Evolutionary conservation across 2,329 filamentous ascomycete species (phyloP).

Genomic region (Xylaria sp.): DNA sequence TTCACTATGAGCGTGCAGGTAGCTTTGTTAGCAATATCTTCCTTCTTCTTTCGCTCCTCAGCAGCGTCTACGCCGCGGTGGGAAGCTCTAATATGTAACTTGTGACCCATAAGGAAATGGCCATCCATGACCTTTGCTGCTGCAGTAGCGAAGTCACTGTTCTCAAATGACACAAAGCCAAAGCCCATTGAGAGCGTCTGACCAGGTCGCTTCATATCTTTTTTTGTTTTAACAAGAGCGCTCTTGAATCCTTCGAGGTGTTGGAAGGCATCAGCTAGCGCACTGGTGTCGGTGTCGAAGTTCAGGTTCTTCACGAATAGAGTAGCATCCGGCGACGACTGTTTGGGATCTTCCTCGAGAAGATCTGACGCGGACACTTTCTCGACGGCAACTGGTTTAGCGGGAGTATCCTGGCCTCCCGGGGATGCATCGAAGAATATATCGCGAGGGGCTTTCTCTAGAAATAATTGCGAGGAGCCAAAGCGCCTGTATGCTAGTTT

Average conservation of each 20-base stretch:
- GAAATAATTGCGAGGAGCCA: slow-evolving; percentile 83
- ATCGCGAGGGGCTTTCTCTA: slow-evolving; percentile 92
- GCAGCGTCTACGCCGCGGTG: slow-evolving; percentile 89
- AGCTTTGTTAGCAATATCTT: slow-evolving; percentile 84
- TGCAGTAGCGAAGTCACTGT: slow-evolving; percentile 79
- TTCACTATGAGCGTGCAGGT: slow-evolving; percentile 93
- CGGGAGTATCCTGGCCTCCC: slow-evolving; percentile 40
- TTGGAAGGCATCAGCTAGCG: slow-evolving; percentile 80
- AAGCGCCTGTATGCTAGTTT: slow-evolving; percentile 89
- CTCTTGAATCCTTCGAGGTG: slow-evolving; percentile 89
- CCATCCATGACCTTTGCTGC: slow-evolving; percentile 90
- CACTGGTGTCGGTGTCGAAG: slow-evolving; percentile 84
- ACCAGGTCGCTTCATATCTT: slow-evolving; percentile 88
- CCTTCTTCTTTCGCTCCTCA: slow-evolving; percentile 82
- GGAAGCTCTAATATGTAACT: slow-evolving; percentile 84
- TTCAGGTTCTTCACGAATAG: slow-evolving; percentile 97
- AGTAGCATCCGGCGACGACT: slow-evolving; percentile 71
- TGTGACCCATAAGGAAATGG: slow-evolving; percentile 86
- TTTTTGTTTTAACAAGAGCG: slow-evolving; percentile 91
- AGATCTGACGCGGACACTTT: slow-evolving; percentile 78
- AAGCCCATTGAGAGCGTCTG: slow-evolving; percentile 97
- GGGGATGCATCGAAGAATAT: slow-evolving; percentile 67
- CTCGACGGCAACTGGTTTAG: slow-evolving; percentile 57
- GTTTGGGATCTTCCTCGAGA: slow-evolving; percentile 58
- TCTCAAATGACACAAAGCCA: slow-evolving; percentile 90